A percentile compares a stretch with the other conserved stretches of the same genome.
Evolutionary conservation across 208 protist species (phyloP).

Genomic region (Novymonas esmeraldas): DNA sequence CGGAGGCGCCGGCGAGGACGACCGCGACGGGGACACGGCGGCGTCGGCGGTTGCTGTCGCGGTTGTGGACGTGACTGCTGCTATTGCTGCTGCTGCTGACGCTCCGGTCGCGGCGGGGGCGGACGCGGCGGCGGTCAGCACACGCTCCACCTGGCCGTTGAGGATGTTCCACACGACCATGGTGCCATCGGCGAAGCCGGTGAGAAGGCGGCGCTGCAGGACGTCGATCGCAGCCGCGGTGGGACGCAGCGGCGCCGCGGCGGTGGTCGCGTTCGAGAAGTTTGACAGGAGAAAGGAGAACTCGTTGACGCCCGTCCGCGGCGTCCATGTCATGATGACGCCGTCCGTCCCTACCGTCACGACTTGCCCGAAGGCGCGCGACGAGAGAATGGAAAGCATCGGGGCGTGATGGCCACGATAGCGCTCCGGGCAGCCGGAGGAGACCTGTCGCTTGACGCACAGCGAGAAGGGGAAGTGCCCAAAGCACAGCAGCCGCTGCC

Average conservation of each 20-base stretch:
- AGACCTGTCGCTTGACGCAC: conserved; percentile 57
- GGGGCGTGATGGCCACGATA: conserved; percentile 66
- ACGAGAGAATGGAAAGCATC: conserved; percentile 68
- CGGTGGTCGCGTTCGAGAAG: conserved; percentile 71
- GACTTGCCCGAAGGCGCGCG: conserved; percentile 63
- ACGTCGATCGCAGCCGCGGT: conserved; percentile 56
- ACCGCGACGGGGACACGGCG: neutral
- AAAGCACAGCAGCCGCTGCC: conserved; percentile 52
- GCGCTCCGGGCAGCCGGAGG: conserved; percentile 46
- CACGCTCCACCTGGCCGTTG: conserved; percentile 71
- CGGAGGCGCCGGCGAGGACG: neutral
- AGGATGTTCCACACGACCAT: conserved; percentile 85
- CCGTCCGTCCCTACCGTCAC: conserved; percentile 76
- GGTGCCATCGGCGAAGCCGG: conserved; percentile 74
- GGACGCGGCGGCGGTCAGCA: conserved; percentile 22
- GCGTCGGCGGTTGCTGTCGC: neutral
- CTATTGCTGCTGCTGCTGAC: conserved; percentile 1
- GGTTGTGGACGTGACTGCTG: neutral
- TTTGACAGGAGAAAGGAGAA: conserved; percentile 82
- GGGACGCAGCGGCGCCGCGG: conserved; percentile 51
- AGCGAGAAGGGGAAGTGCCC: conserved; percentile 56
- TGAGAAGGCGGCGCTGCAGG: conserved; percentile 69
- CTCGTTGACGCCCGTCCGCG: conserved; percentile 48
- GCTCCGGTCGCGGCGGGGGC: neutral
- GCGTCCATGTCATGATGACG: conserved; percentile 79